Evolutionary conservation across 2,329 filamentous ascomycete genomes (phyloP), one percentile per base, ranked within the genome.

Genomic region (Alternaria hordeiaustralica): DNA sequence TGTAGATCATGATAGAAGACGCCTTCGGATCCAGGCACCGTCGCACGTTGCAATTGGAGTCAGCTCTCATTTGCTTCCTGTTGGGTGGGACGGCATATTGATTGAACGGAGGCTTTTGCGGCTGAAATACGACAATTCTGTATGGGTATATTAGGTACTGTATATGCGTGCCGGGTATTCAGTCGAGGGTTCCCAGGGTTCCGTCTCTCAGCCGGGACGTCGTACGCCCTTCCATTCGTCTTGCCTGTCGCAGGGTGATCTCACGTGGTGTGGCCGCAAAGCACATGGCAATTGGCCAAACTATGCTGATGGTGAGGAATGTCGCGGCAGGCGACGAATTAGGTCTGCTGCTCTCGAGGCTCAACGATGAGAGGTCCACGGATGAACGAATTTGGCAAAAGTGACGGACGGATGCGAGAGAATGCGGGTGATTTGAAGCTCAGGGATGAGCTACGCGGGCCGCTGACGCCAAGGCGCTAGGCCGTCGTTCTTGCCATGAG

Each of bases 381-480:
- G 18, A 10, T 18, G 15, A 13, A 44, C 30, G 15, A 21, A 41
- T 47, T 3, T 26, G 18, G 28, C 12, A 15, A 20, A 50, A 11
- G 47, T 45, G n/a, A 23, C 30, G 47, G 12, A 50, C 33, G 21
- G 44, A 9, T 49, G 44, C 13, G 23, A 44, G 20, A 21, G 30
- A 20, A 53, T 15, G 41, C 8, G 15, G 36, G 21, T 20, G 23
- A 30, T 33, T 33, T 36, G 36, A 46, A 30, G 49, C 28, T 54
- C 44, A 33, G 23, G 11, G 23, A n/a, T 33, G 13, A 26, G 43
- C 10, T 33, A 62, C 49, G 41, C n/a, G 43, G 43, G 25, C 7
- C 11, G 41, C 60, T 62, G 55, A 25, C 18, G 43, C 60, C 47
- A 41, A 61, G 55, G 12, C 47, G 18, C 41, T 44, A 13, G n/a